Percentiles rank a stretch among this genome's conserved stretches.
phyloP scores from a whole-genome alignment of 305 asterid species.

The Fraxinus velutina region DNA sequence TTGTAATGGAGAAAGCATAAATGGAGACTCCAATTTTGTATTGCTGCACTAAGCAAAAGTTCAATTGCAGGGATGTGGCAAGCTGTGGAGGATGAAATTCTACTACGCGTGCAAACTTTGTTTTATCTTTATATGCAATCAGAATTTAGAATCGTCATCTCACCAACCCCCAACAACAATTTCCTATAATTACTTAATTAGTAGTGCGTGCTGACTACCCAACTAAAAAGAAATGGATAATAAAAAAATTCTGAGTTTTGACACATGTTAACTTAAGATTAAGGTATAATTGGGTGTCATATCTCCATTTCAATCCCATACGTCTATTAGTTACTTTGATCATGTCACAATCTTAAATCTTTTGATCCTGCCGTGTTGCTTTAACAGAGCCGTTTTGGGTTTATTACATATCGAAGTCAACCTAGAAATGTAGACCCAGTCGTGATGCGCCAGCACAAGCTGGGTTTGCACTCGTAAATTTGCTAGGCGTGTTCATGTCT shows the following conservation, averaged over 20 bases:
- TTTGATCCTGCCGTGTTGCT: background rate
- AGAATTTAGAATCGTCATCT: constrained; percentile 4
- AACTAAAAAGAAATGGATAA: background rate
- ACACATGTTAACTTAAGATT: background rate
- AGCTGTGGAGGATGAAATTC: constrained; percentile 2
- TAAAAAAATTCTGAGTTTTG: background rate
- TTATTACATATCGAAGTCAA: background rate
- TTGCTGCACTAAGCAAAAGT: constrained; percentile 26
- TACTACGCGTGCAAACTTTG: background rate
- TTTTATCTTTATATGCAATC: background rate
- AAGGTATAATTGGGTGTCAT: background rate
- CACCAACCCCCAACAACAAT: constrained; percentile 19
- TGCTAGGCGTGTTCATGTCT: background rate
- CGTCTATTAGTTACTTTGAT: background rate
- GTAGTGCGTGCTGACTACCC: background rate
- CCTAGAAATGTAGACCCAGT: background rate
- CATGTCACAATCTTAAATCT: background rate
- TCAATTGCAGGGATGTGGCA: constrained; percentile 17
- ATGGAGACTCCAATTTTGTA: constrained; percentile 10
- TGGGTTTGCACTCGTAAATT: background rate
- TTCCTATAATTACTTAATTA: background rate
- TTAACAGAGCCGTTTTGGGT: background rate
- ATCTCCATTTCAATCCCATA: background rate
- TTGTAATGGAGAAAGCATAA: constrained; percentile 36
- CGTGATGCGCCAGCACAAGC: background rate